Evolutionary conservation across 225 moss, liverwort and hornwort genomes (phyloP), one percentile per base, ranked within the genome.

Genomic region (Straminergon stramineum): DNA sequence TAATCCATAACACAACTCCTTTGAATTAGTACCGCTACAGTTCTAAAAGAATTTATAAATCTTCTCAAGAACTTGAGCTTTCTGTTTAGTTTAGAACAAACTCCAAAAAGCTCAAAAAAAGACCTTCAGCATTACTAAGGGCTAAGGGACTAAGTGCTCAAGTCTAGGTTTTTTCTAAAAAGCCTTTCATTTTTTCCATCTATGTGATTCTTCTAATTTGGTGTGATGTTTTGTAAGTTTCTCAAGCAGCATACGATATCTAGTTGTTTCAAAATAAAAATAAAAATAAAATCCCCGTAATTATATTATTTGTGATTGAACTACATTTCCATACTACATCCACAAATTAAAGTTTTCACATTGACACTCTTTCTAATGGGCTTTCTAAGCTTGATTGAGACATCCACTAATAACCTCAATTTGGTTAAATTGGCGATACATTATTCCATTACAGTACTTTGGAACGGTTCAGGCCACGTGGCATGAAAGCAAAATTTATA

Each of bases 381-480:
- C 39, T 39, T 39, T 70, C 35, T 13, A 39, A 23, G 24, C 1
- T 4, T 7, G 8, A 70, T 24, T 70, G 8, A 70, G 5, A 8
- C 39, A 70, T 70, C 8, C 1, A 23, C 23, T 27, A 70, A 6
- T 23, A 69, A n/a, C 11, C 7, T 70, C 13, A 45, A 17, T 45
- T 28, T 30, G 1, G 3, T 75, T 48, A 18, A 30, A 48, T 75
- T 18, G 18, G 17, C 1, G 1, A 45, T 43, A 48, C 48, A 9
- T 48, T 48, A 48, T 48, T 48, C 48, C 48, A 17, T 43, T 73
- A 8, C 23, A 27, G 27, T 73, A 15, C 27, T 43, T 27, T 73
- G 5, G 5, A 1, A 3, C 2, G 0, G 8, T 15, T 26, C 3
- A 39, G 0, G 16, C 9, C 14, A 10, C 15, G 5, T 10, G 5